A percentile compares a stretch with the other conserved stretches of the same genome.
phyloP scores from a whole-genome alignment of 2,329 filamentous ascomycete species.

The Dothidotthia symphoricarpi region DNA sequence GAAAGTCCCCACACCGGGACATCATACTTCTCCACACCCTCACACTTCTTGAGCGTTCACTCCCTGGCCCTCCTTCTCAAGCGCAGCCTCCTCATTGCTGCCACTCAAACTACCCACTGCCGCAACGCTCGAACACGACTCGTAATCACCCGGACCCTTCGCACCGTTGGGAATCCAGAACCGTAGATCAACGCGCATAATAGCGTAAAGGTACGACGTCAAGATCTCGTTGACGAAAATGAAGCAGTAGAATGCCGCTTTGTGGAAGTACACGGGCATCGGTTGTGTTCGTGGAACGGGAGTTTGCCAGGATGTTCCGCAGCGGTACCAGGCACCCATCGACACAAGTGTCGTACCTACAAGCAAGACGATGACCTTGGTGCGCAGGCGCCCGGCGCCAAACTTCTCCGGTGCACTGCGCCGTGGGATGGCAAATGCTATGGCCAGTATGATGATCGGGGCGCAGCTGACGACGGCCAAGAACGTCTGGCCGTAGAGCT shows the following conservation, averaged over 20 bases:
- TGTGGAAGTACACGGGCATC: slow-evolving; percentile 68
- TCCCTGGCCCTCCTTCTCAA: no score
- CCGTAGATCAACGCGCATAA: slow-evolving; percentile 67
- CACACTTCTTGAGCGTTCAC: no score
- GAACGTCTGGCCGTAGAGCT: slow-evolving; percentile 60
- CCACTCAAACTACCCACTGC: no score
- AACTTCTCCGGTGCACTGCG: slow-evolving; percentile 56
- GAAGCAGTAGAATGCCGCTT: slow-evolving; percentile 74
- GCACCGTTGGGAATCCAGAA: slow-evolving; percentile 75
- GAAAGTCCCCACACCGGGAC: no score
- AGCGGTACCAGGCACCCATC: slow-evolving; percentile 67
- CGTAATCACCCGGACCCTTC: slow-evolving; percentile 43
- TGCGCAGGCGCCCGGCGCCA: slow-evolving; percentile 63
- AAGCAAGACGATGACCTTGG: slow-evolving; percentile 64
- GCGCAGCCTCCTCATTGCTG: no score
- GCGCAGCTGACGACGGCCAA: slow-evolving; percentile 67
- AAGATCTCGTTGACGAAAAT: slow-evolving; percentile 72
- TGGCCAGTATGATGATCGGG: slow-evolving; percentile 57
- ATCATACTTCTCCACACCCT: no score
- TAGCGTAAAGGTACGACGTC: slow-evolving; percentile 64
- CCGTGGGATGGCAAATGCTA: slow-evolving; percentile 49
- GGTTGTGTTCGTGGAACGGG: slow-evolving; percentile 45
- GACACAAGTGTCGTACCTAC: slow-evolving; percentile 59
- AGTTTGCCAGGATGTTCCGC: slow-evolving; percentile 56
- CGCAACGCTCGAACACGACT: no score